Evolutionary conservation across 1,284 basidiomycete genomes (phyloP).

Genomic region (Polyporus tsugae): DNA sequence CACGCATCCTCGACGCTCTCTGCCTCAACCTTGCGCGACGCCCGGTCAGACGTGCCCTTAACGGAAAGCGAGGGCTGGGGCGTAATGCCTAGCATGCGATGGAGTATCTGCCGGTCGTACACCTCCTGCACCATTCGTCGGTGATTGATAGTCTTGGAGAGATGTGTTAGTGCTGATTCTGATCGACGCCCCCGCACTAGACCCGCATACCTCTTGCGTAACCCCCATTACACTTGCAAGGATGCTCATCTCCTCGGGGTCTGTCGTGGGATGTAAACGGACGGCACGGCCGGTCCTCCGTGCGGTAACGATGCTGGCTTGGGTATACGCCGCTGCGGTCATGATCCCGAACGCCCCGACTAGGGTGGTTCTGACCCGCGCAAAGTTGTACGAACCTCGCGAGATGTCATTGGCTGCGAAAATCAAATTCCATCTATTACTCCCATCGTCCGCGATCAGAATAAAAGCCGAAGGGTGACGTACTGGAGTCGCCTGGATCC

Average conservation of each 20-base stretch:
- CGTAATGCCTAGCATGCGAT: conserved; percentile 65
- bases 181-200: conserved; percentile 4
- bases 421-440: conserved; percentile 13
- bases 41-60: conserved; percentile 24
- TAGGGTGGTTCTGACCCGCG: conserved; percentile 83
- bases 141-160: conserved; percentile 73
- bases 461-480: conserved; percentile 44
- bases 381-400: conserved; percentile 86
- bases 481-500: conserved; percentile 92
- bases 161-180: conserved; percentile 24
- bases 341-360: conserved; percentile 90
- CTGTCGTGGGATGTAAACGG: conserved; percentile 53
- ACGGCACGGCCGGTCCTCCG: conserved; percentile 56
- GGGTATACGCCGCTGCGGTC: conserved; percentile 69
- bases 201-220: conserved; percentile 73
- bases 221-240: conserved; percentile 84
- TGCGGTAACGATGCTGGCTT: conserved; percentile 65
- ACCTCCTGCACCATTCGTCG: conserved; percentile 75
- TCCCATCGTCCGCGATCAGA: conserved; percentile 7
- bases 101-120: conserved; percentile 68
- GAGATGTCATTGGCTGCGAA: conserved; percentile 91
- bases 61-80: conserved; percentile 36
- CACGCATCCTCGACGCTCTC: conserved; percentile 48
- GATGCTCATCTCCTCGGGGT: conserved; percentile 80
- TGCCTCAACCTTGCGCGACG: conserved; percentile 32